Evolutionary conservation across 169 alveolate genomes (phyloP).

Genomic region (Eimeria sp.): DNA sequence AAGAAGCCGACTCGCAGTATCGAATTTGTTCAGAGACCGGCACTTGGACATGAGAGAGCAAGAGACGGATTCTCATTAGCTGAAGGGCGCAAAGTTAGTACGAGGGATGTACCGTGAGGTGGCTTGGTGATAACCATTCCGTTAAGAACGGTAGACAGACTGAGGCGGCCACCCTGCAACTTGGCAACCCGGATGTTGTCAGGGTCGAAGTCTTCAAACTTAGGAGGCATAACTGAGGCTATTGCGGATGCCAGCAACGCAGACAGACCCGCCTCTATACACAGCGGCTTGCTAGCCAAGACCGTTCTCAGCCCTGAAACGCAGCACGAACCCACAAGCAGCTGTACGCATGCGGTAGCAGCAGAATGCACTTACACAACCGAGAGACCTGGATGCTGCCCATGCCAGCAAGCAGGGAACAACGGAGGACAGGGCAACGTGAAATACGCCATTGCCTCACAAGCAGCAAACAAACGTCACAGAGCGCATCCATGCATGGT

Average conservation of each 20-base stretch:
- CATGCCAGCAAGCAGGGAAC: background rate
- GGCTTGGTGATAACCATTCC: constrained; percentile 96
- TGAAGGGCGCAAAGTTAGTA: too few species aligned
- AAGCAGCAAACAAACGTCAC: background rate
- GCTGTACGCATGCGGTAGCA: background rate
- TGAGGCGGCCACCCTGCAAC: constrained; percentile 97
- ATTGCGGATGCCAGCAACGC: constrained; percentile 83
- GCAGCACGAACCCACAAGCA: background rate
- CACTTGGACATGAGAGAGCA: background rate
- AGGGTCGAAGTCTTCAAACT: constrained; percentile 94
- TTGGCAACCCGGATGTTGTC: constrained; percentile 99
- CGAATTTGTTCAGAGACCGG: background rate
- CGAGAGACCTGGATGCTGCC: background rate
- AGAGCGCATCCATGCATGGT: background rate
- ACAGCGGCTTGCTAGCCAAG: constrained; percentile 86
- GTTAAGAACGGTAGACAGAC: constrained; percentile 94
- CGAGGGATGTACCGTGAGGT: constrained; percentile 56
- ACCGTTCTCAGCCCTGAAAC: constrained; percentile 83
- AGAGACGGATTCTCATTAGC: background rate
- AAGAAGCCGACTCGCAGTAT: background rate
- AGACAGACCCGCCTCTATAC: constrained; percentile 85
- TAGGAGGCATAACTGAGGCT: constrained; percentile 84
- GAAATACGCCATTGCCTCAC: background rate
- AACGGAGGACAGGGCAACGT: too few species aligned
- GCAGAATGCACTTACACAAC: background rate